phyloP scores from a whole-genome alignment of 768 basidiomycete genomes.

The Calocera cornea region DNA sequence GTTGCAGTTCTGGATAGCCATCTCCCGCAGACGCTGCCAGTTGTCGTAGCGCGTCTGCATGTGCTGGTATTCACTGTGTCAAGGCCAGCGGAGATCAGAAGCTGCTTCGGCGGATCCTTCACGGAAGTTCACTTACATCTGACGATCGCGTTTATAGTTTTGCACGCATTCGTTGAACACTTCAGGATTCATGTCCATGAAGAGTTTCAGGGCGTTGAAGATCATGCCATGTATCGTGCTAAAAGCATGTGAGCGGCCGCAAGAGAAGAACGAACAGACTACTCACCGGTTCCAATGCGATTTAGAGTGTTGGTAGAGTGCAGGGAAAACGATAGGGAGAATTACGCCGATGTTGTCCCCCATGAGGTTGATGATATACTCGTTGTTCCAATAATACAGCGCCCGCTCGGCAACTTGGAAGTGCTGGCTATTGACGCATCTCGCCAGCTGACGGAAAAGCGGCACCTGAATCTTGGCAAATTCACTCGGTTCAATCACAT shows the following conservation, averaged over 20 bases:
- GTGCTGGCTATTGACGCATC: constrained; percentile 98
- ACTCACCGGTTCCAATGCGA: constrained; percentile 96
- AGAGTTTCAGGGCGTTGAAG: constrained; percentile 92
- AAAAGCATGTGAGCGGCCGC: neutral
- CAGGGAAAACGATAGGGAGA: constrained; percentile 93
- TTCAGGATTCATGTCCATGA: constrained; percentile 98
- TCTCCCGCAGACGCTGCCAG: constrained; percentile 76
- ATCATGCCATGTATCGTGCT: constrained; percentile 99
- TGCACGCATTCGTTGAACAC: constrained; percentile 88
- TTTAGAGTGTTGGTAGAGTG: constrained; percentile 88
- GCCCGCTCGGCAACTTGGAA: constrained; percentile 99
- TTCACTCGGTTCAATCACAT: constrained; percentile 92
- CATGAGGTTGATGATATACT: constrained; percentile 99
- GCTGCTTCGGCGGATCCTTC: neutral
- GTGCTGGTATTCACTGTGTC: constrained; percentile 71
- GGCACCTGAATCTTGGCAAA: constrained; percentile 92
- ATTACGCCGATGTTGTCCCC: constrained; percentile 82
- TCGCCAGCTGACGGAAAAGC: constrained; percentile 84
- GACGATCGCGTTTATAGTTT: constrained; percentile 77
- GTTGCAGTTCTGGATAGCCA: constrained; percentile 55
- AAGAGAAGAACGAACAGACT: neutral
- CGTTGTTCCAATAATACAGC: constrained; percentile 97
- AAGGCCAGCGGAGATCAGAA: neutral
- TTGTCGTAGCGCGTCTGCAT: constrained; percentile 73
- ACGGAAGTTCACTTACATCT: constrained; percentile 45